Evolutionary conservation across 352 stramenopile genomes (phyloP).

Genomic region (Globisporangium orthogonon): DNA sequence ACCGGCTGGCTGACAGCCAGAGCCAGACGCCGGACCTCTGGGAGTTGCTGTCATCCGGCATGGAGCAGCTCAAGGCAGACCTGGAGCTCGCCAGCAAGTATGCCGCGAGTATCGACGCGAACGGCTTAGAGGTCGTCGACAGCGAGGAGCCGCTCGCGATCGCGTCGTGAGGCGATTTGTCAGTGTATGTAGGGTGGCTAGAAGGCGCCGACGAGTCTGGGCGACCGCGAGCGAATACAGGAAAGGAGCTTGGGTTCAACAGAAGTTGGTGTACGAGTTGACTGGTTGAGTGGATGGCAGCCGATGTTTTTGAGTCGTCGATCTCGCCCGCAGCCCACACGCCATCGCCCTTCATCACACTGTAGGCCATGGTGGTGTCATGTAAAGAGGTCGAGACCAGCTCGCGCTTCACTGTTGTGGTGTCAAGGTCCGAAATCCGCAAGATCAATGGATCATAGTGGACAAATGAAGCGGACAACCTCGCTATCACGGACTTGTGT

Average conservation of each 20-base stretch:
- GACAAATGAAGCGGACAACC: too few species aligned
- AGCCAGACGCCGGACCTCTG: slow-evolving; percentile 69
- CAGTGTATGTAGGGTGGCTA: background rate
- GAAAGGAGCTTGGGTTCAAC: background rate
- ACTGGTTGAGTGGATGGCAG: too few species aligned
- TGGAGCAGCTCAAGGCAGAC: slow-evolving; percentile 87
- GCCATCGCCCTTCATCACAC: too few species aligned
- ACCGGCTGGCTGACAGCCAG: slow-evolving; percentile 45
- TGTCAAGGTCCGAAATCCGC: too few species aligned
- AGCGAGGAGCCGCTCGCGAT: slow-evolving; percentile 50
- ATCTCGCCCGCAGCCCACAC: too few species aligned
- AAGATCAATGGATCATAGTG: too few species aligned
- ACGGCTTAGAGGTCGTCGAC: slow-evolving; percentile 28
- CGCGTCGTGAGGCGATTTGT: slow-evolving; percentile 22
- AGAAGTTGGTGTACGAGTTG: too few species aligned
- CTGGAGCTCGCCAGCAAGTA: slow-evolving; percentile 85
- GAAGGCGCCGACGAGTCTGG: background rate
- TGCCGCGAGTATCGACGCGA: slow-evolving; percentile 68
- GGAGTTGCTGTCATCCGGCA: slow-evolving; percentile 80
- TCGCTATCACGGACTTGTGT: too few species aligned
- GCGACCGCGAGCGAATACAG: background rate
- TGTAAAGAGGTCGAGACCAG: too few species aligned
- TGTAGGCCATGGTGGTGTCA: too few species aligned
- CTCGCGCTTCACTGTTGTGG: too few species aligned
- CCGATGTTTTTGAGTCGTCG: too few species aligned